Conservation (phyloP, 169 alveolate genomes). For the Plasmodium coatneyi region DNA sequence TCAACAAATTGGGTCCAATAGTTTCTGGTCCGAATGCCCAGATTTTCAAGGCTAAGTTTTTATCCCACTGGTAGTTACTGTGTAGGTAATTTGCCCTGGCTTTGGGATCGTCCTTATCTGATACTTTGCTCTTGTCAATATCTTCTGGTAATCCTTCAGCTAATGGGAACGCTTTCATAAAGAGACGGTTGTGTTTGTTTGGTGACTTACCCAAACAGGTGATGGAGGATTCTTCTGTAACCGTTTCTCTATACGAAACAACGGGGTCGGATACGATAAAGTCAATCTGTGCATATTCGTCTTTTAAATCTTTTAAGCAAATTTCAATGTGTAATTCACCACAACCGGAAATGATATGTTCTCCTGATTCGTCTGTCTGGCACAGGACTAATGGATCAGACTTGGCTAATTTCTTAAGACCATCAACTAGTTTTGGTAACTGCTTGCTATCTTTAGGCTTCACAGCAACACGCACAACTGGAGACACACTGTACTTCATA, state of each 20-base stretch:
- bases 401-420: conserved; percentile 97
- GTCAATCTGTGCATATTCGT: conserved; percentile 98
- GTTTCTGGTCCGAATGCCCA: conserved; percentile 99
- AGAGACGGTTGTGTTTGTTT: conserved; percentile 99
- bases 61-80: conserved; percentile 98
- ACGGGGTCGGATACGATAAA: conserved; percentile 98
- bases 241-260: conserved; percentile 99
- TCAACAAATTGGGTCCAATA: conserved; percentile 97
- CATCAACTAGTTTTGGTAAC: conserved; percentile 98
- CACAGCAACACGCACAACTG: conserved; percentile 99
- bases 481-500: conserved; percentile 99
- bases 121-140: conserved; percentile 95
- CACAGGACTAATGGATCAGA: conserved; percentile 99
- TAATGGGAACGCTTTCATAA: conserved; percentile 97
- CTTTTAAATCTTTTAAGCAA: conserved; percentile 98
- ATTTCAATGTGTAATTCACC: conserved; percentile 99
- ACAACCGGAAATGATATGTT: conserved; percentile 99
- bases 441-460: conserved; percentile 98
- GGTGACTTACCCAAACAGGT: conserved; percentile 98
- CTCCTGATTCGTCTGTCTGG: conserved; percentile 98
- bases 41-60: conserved; percentile 96
- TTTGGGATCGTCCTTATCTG: conserved; percentile 96
- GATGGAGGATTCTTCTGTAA: conserved; percentile 91
- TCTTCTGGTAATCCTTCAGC: conserved; percentile 97
- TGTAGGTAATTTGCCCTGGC: conserved; percentile 94